Evolutionary conservation across 2,329 filamentous ascomycete genomes (phyloP).

Genomic region (Pseudocercospora fijiensis): DNA sequence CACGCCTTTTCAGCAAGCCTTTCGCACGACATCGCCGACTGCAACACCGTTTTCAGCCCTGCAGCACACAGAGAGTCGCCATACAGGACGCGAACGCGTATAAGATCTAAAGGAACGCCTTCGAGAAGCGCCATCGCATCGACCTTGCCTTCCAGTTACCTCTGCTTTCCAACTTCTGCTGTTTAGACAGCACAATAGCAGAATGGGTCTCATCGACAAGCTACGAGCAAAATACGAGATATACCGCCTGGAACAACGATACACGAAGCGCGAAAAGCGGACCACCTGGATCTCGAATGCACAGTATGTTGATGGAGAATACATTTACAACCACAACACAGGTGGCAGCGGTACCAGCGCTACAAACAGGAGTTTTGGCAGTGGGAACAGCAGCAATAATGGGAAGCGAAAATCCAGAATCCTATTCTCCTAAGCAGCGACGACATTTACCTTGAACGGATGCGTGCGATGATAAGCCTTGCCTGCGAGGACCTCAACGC

Average conservation of each 20-base stretch:
- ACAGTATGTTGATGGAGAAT: constrained; percentile 92
- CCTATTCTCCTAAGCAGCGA: constrained; percentile 1
- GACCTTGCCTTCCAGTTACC: not conserved
- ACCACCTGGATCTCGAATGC: constrained; percentile 87
- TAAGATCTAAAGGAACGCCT: not conserved
- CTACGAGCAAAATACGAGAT: constrained; percentile 81
- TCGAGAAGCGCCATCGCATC: not conserved
- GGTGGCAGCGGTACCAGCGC: constrained; percentile 25
- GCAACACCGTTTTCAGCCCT: constrained; percentile 9
- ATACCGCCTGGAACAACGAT: constrained; percentile 91
- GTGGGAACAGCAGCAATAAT: constrained; percentile 4
- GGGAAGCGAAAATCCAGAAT: constrained; percentile 15
- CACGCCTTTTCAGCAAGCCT: not conserved
- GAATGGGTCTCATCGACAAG: constrained; percentile 70
- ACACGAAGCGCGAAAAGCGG: constrained; percentile 86
- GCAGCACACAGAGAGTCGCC: not conserved
- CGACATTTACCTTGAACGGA: no score
- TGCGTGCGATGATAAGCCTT: not conserved
- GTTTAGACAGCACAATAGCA: constrained; percentile 7
- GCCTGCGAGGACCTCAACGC: not conserved
- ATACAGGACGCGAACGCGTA: constrained; percentile 2
- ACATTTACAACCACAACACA: constrained; percentile 63
- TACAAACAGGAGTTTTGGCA: constrained; percentile 25
- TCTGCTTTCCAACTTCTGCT: not conserved
- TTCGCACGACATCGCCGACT: constrained; percentile 3